A percentile compares a stretch with the other conserved stretches of the same genome.
phyloP scores from a whole-genome alignment of 768 basidiomycete species.

The Rossbeevera mucosa region DNA sequence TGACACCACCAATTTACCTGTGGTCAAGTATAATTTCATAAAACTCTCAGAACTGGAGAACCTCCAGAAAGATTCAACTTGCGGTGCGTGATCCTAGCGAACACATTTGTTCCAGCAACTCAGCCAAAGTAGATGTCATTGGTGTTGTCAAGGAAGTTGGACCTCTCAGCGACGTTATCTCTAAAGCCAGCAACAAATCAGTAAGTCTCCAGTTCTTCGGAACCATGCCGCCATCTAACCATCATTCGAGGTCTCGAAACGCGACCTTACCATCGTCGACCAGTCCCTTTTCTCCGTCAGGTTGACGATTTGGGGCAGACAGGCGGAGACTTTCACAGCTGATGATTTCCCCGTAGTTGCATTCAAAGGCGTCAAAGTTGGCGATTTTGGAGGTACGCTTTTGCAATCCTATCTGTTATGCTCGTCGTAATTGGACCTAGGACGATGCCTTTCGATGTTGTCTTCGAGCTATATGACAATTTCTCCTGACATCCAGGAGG shows the following conservation, averaged over 20 bases:
- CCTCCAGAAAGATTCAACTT: slow-evolving; percentile 72
- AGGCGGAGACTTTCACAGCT: slow-evolving; percentile 75
- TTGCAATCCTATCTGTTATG: not conserved
- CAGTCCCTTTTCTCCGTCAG: slow-evolving; percentile 71
- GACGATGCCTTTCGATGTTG: slow-evolving; percentile 80
- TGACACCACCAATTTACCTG: slow-evolving; percentile 72
- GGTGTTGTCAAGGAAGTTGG: slow-evolving; percentile 78
- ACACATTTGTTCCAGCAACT: not conserved
- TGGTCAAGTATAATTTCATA: slow-evolving; percentile 80
- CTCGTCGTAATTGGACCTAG: slow-evolving; percentile 34
- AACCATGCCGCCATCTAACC: not conserved
- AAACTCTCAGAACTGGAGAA: slow-evolving; percentile 57
- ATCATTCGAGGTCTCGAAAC: slow-evolving; percentile 65
- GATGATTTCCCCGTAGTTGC: slow-evolving; percentile 71
- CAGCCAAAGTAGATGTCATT: slow-evolving; percentile 64
- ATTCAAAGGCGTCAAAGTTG: slow-evolving; percentile 90
- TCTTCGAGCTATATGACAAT: slow-evolving; percentile 77
- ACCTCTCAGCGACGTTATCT: slow-evolving; percentile 63
- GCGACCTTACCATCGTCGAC: slow-evolving; percentile 88
- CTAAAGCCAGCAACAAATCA: slow-evolving; percentile 62
- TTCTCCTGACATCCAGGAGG: slow-evolving; percentile 90
- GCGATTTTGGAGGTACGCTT: slow-evolving; percentile 76
- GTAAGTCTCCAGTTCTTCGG: slow-evolving; percentile 32
- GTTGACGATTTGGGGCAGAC: slow-evolving; percentile 93
- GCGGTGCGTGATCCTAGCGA: slow-evolving; percentile 50